These are phyloP conservation scores for Nothophaeocryptopus gaeumannii DNA, from an alignment of 2,329 filamentous ascomycete species.

Conservation along the genomic window DNA sequence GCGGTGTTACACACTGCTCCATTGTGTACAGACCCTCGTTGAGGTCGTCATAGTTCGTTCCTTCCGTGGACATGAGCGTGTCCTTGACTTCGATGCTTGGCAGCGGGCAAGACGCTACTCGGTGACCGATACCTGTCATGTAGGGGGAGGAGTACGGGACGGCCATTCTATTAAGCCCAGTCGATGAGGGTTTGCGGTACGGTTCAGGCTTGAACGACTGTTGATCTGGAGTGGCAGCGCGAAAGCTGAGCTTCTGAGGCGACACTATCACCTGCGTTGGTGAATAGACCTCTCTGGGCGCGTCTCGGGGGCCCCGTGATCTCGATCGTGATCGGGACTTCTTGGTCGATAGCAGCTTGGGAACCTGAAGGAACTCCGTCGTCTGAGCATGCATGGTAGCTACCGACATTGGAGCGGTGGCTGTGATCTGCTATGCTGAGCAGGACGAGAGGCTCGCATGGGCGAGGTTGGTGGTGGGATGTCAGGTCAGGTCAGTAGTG, in stretches of 20 bases:
- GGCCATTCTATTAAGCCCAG: conserved; percentile 12
- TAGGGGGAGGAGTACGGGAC: conserved; percentile 14
- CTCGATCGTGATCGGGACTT: conserved; percentile 34
- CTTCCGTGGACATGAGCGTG: conserved; percentile 17
- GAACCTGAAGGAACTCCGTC: conserved; percentile 38
- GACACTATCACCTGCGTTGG: conserved; percentile 26
- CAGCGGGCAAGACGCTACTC: conserved; percentile 10
- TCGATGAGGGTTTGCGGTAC: conserved; percentile 13
- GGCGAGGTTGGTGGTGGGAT: no score
- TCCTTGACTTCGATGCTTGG: conserved; percentile 15
- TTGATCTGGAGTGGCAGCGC: conserved; percentile 18
- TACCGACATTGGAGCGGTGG: conserved; percentile 16
- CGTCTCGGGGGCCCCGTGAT: conserved; percentile 26
- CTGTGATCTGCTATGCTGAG: neutral
- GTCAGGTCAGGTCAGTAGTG: neutral
- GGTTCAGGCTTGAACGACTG: conserved; percentile 22
- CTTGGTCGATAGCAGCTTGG: conserved; percentile 34
- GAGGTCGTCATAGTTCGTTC: conserved; percentile 34
- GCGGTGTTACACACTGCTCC: conserved; percentile 28
- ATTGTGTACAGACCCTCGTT: conserved; percentile 35
- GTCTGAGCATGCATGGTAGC: conserved; percentile 19
- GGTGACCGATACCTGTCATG: conserved; percentile 12
- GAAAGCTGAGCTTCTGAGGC: conserved; percentile 26
- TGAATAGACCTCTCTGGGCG: conserved; percentile 23
- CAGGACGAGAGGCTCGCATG: neutral